Percentiles rank a stretch among this genome's conserved stretches.
These are phyloP conservation scores for Moricandia arvensis DNA, from an alignment of 345 rosid species.

Conservation along the genomic window DNA sequence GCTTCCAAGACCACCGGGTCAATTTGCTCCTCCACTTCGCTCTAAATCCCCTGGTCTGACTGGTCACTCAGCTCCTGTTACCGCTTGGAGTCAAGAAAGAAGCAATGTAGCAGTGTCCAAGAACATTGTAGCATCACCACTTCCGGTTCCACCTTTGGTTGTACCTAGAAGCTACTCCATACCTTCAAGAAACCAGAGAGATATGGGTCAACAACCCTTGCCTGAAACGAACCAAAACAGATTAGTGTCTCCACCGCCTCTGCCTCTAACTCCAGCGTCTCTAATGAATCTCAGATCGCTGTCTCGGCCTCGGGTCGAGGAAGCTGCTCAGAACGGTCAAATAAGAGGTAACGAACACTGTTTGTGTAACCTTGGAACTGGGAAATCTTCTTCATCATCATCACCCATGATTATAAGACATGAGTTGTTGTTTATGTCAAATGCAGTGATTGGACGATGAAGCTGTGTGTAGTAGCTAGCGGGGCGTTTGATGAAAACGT, in stretches of 20 bases:
- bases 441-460: no score
- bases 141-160: constrained; percentile 70
- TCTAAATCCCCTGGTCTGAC: constrained; percentile 48
- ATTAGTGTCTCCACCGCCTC: constrained; percentile 70
- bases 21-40: constrained; percentile 41
- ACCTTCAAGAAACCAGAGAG: constrained; percentile 76
- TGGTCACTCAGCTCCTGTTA: constrained; percentile 84
- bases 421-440: no score
- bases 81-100: constrained; percentile 59
- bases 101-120: constrained; percentile 40
- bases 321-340: constrained; percentile 47
- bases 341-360: constrained; percentile 53
- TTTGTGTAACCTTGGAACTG: constrained; percentile 1
- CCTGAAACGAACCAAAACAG: constrained; percentile 42
- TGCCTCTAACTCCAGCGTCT: constrained; percentile 75
- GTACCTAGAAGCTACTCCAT: constrained; percentile 84
- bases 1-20: constrained; percentile 87
- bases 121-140: constrained; percentile 64
- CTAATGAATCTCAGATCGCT: constrained; percentile 40
- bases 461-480: no score
- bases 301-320: constrained; percentile 30
- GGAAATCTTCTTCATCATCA: neutral
- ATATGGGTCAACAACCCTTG: constrained; percentile 44
- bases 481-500: no score
- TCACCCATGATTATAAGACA: neutral